These are phyloP conservation scores for Cyamopsis tetragonoloba DNA, from an alignment of 306 rosid species.

Conservation along the genomic window DNA sequence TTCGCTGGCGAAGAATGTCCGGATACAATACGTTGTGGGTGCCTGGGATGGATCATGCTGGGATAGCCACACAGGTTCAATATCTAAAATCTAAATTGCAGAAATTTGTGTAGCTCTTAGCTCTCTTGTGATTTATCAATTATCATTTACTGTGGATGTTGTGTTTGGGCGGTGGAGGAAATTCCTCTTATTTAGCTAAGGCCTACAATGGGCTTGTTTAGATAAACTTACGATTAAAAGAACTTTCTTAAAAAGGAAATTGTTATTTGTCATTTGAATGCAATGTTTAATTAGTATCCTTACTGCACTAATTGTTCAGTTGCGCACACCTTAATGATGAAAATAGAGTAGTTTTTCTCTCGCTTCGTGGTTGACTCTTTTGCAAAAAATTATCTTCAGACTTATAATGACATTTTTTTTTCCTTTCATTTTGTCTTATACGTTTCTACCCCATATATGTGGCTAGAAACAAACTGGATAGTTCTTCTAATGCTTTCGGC, in stretches of 20 bases:
- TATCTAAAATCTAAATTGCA: constrained; percentile 15
- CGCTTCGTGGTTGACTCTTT: neutral
- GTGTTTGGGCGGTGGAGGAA: neutral
- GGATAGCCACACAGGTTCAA: constrained; percentile 94
- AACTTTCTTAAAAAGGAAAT: neutral
- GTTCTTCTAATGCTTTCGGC: too few species aligned
- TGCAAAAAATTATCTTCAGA: constrained; percentile 9
- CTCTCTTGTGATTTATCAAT: neutral
- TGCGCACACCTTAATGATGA: neutral
- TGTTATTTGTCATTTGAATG: neutral
- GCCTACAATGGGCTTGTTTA: neutral
- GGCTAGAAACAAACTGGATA: constrained; percentile 8
- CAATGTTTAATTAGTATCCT: neutral
- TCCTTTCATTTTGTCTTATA: neutral
- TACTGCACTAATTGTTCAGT: neutral
- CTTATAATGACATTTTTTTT: neutral
- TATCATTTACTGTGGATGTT: constrained; percentile 4
- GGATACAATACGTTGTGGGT: constrained; percentile 95
- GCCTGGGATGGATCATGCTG: constrained; percentile 98
- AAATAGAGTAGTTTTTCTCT: neutral
- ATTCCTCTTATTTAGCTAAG: neutral
- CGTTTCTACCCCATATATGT: neutral
- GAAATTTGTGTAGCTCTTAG: neutral
- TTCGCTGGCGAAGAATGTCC: constrained; percentile 94
- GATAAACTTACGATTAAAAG: neutral